Percentiles rank a stretch among this genome's conserved stretches.
phyloP scores from a whole-genome alignment of 805 yeast genomes.

The Cyberlindnera petersonii region DNA sequence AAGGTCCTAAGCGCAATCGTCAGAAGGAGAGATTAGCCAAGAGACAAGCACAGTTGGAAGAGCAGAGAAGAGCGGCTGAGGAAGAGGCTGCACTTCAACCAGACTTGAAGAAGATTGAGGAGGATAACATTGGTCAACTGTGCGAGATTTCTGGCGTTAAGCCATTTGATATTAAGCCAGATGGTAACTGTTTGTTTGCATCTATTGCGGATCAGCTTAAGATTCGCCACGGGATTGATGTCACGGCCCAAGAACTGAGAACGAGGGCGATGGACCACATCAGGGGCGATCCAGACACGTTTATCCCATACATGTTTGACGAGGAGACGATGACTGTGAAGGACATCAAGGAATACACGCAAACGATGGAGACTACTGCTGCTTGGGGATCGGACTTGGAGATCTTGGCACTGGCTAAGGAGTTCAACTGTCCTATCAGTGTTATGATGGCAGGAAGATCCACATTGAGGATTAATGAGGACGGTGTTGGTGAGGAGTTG shows the following conservation, averaged over 20 bases:
- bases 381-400: conserved; percentile 98
- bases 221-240: conserved; percentile 41
- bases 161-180: conserved; percentile 75
- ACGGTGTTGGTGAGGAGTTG: conserved; percentile 44
- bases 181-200: conserved; percentile 91
- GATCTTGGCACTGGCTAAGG: conserved; percentile 71
- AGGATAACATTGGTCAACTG: conserved; percentile 54
- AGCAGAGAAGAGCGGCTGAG: conserved; percentile 61
- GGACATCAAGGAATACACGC: conserved; percentile 65
- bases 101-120: conserved; percentile 68
- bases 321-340: conserved; percentile 63
- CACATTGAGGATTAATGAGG: conserved; percentile 58
- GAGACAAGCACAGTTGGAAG: conserved; percentile 65
- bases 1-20: conserved; percentile 59
- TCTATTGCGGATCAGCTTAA: conserved; percentile 76
- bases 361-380: conserved; percentile 67
- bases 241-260: conserved; percentile 53
- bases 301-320: conserved; percentile 77
- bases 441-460: conserved; percentile 77
- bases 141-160: conserved; percentile 46
- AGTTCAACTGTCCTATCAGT: conserved; percentile 69
- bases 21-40: conserved; percentile 80
- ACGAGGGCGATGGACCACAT: conserved; percentile 63
- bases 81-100: conserved; percentile 64
- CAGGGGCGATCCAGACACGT: conserved; percentile 59